Evolutionary conservation across 2,329 filamentous ascomycete species (phyloP).

Genomic region (Sporothrix variecibatus): DNA sequence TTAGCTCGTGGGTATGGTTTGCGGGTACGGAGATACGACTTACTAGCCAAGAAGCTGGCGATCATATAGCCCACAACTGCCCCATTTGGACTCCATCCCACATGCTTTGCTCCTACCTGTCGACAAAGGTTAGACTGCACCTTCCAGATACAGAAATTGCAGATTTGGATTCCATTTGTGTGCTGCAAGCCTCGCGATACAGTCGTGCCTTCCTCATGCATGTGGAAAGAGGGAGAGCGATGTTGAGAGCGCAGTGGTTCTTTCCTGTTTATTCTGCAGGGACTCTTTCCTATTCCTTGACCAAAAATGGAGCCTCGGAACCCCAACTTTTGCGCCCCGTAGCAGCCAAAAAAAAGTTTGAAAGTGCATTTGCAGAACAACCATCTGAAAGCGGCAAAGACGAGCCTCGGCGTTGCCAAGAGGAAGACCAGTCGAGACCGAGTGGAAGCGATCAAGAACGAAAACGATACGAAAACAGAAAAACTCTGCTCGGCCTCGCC

Average conservation of each 20-base stretch:
- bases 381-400: not conserved
- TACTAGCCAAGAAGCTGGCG: not conserved
- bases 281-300: not conserved
- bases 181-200: not conserved
- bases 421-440: not conserved
- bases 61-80: not conserved
- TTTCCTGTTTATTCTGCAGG: not conserved
- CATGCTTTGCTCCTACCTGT: not conserved
- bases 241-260: not conserved
- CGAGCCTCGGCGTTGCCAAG: slow-evolving; percentile 18
- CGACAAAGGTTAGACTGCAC: not conserved
- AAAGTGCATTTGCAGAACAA: not conserved
- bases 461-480: not conserved
- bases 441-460: not conserved
- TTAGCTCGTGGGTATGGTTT: not conserved
- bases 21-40: not conserved
- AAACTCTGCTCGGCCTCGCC: slow-evolving; percentile 3
- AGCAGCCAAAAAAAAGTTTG: not conserved
- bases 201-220: not conserved
- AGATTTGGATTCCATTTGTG: not conserved
- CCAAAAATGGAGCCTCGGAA: slow-evolving; percentile 16
- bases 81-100: not conserved
- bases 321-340: not conserved
- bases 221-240: not conserved
- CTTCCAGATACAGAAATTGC: not conserved